phyloP scores from a whole-genome alignment of 805 yeast species.

The Barnettozyma populi region DNA sequence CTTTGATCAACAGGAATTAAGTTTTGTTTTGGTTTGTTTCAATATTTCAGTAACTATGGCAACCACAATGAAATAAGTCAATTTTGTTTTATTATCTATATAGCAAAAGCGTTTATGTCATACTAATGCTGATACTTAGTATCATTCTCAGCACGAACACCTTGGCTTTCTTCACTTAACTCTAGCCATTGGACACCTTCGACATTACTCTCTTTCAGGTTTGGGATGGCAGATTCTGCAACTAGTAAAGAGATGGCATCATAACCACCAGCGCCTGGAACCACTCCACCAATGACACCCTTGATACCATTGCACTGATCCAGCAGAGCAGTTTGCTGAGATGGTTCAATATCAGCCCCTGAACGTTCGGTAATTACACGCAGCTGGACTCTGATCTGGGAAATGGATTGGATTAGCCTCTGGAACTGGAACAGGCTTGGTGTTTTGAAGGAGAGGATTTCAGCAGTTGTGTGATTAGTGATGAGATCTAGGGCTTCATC shows the following conservation, averaged over 20 bases:
- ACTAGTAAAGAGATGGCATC: constrained; percentile 84
- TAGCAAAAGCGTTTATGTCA: background rate
- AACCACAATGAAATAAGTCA: too few species aligned
- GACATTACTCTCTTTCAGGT: constrained; percentile 31
- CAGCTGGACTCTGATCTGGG: constrained; percentile 50
- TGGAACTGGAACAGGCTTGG: constrained; percentile 23
- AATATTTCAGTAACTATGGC: background rate
- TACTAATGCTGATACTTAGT: constrained; percentile 19
- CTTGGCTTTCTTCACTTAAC: constrained; percentile 55
- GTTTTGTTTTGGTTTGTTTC: too few species aligned
- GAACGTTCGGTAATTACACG: constrained; percentile 56
- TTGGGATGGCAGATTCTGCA: constrained; percentile 36
- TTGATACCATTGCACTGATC: constrained; percentile 48
- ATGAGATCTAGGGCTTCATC: constrained; percentile 19
- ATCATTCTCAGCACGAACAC: constrained; percentile 46
- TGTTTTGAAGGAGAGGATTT: constrained; percentile 5
- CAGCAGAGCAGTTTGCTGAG: constrained; percentile 62
- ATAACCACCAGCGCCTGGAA: constrained; percentile 98
- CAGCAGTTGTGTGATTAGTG: constrained; percentile 9
- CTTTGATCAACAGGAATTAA: too few species aligned
- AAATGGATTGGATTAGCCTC: constrained; percentile 37
- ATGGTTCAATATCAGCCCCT: constrained; percentile 88
- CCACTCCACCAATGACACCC: constrained; percentile 93
- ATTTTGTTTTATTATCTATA: too few species aligned
- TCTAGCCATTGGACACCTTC: constrained; percentile 60